A percentile compares a stretch with the other conserved stretches of the same genome.
Conservation (phyloP, 179 eudicot species). For the Carnegiea gigantea region DNA sequence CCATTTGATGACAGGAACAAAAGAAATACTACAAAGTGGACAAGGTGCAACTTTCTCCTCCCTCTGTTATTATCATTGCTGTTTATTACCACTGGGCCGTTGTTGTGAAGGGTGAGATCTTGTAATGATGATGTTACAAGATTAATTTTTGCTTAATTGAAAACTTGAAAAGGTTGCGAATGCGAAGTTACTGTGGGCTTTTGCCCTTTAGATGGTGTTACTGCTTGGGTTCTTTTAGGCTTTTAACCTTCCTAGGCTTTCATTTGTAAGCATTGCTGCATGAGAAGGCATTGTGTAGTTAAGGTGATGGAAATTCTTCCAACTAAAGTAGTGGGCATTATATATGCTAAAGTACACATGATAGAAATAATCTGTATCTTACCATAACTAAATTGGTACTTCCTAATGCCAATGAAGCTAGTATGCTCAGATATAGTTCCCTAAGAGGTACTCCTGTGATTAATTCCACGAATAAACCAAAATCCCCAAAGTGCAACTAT, state of each 20-base stretch:
- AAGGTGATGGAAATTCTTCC: too few relatives aligned
- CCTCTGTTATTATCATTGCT: neutral
- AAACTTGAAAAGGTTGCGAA: neutral
- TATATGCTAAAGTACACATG: neutral
- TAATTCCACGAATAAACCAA: too few relatives aligned
- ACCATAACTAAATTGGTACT: neutral
- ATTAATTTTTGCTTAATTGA: neutral
- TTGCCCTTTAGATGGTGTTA: neutral
- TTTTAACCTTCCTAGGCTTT: neutral
- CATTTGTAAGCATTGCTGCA: neutral
- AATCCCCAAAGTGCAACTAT: neutral
- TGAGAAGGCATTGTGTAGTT: neutral
- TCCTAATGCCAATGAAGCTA: neutral
- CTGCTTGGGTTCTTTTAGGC: neutral
- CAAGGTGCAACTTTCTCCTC: constrained; percentile 50
- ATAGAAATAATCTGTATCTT: neutral
- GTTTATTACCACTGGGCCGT: neutral
- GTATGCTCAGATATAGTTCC: neutral
- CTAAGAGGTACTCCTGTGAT: neutral
- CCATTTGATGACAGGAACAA: constrained; percentile 90
- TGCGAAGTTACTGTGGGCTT: neutral
- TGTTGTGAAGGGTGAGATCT: neutral
- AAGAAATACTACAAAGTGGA: constrained; percentile 83
- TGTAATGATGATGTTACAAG: neutral
- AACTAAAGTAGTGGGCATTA: too few relatives aligned